Evolutionary conservation across 1,284 basidiomycete genomes (phyloP), one percentile per base, ranked within the genome.

Genomic region (Cryptococcus deneoformans): DNA sequence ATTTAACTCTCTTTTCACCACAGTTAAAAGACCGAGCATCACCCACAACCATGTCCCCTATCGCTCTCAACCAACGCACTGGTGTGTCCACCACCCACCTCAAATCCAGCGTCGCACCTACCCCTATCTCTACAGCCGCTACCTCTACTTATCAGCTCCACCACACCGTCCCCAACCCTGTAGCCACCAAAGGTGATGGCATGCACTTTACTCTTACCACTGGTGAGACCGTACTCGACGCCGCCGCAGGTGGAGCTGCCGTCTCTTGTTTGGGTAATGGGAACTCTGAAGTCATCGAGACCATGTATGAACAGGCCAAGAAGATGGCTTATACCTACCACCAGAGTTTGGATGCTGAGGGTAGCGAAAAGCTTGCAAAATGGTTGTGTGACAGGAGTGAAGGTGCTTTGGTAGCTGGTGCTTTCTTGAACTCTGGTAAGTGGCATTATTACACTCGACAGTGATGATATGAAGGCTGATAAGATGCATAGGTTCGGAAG

Each of bases 201-300:
- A 40, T 67, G 12, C 46, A 55, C 36, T 67, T 61, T 59, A 64
- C 59, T 40, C 65, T 71, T 35, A 39, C 50, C 3, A 48, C 60
- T 44, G 69, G 69, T 11, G 49, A 47, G n/a, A 43, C 44, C 10
- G 53, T 71, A n/a, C 61, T 71, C 38, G 69, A 71, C 53, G 68
- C 62, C 49, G 54, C 64, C 37, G 62, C 60, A 34, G 91, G 90
- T 47, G 90, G 90, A 36, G 90, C 90, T 11, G 89, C 91, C 10
- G 90, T 93, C 42, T 76, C 85, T 6, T 90, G 87, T 70, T 73
- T 93, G 43, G 91, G 91, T 1, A 84, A 85, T 62, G 84, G 82
- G 10, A 86, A 92, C 72, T 86, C 85, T 5, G 83, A 82, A 36
- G 57, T 73, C 44, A 58, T 69, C 14, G 43, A 58, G 29, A 61